Conservation (phyloP, 2,329 filamentous ascomycete genomes). For the Fusarium mexicanum region DNA sequence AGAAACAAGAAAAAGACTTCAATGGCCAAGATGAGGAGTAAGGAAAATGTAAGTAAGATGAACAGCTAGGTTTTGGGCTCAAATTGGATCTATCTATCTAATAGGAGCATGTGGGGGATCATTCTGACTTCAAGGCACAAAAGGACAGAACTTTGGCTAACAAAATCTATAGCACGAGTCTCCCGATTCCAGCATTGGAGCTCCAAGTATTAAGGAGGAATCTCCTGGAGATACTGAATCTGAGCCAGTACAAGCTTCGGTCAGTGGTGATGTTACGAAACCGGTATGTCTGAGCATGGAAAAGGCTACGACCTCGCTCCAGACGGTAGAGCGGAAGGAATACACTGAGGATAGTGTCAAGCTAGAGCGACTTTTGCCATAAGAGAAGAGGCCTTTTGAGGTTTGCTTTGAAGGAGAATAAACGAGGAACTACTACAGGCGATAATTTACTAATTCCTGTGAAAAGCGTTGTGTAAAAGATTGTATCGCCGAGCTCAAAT, state of each 20-base stretch:
- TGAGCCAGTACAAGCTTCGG: not conserved
- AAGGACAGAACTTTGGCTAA: not conserved
- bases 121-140: no score
- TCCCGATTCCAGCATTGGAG: not conserved
- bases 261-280: not conserved
- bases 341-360: not conserved
- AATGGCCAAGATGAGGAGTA: not conserved
- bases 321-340: not conserved
- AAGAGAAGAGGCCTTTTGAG: no score
- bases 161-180: not conserved
- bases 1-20: not conserved
- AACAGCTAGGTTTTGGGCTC: not conserved
- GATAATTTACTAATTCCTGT: not conserved
- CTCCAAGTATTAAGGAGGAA: not conserved
- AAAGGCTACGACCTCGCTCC: not conserved
- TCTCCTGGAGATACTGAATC: not conserved
- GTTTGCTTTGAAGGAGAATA: no score
- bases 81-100: not conserved
- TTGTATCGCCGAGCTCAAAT: no score
- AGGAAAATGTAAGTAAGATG: no score
- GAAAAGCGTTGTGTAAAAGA: not conserved
- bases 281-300: not conserved
- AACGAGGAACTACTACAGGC: no score
- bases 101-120: not conserved
- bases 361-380: no score